Evolutionary conservation across 1,284 basidiomycete species (phyloP).

Genomic region (Cryptococcus maquisensis): DNA sequence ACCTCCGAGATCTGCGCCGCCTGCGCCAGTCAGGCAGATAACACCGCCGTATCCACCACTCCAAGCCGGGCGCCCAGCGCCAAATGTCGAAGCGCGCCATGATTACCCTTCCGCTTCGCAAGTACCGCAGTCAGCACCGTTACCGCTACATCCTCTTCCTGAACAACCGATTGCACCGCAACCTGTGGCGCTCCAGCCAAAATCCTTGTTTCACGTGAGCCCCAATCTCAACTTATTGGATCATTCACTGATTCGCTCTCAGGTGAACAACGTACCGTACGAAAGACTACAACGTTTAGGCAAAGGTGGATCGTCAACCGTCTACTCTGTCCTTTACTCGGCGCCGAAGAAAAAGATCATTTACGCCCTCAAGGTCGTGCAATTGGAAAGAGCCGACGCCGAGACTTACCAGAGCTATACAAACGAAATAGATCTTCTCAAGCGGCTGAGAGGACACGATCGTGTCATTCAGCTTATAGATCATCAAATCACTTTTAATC

Average conservation of each 20-base stretch:
- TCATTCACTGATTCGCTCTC: not conserved
- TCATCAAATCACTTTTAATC: slow-evolving; percentile 63
- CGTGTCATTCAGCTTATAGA: slow-evolving; percentile 85
- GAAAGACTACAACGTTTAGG: slow-evolving; percentile 80
- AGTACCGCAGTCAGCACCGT: too few species aligned
- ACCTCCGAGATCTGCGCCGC: not conserved
- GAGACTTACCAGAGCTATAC: slow-evolving; percentile 87
- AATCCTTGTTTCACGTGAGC: slow-evolving; percentile 29
- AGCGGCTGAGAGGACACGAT: slow-evolving; percentile 78
- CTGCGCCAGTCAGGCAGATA: not conserved
- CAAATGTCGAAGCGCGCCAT: too few species aligned
- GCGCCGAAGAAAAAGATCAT: slow-evolving; percentile 61
- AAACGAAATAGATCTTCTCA: slow-evolving; percentile 86
- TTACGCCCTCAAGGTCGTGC: slow-evolving; percentile 82
- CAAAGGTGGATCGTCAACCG: slow-evolving; percentile 87
- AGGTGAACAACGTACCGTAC: slow-evolving; percentile 77
- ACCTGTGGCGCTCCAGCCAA: slow-evolving; percentile 4
- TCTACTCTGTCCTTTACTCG: slow-evolving; percentile 75
- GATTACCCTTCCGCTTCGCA: too few species aligned
- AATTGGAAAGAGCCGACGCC: slow-evolving; percentile 74
- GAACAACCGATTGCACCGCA: slow-evolving; percentile 3
- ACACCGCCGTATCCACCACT: too few species aligned
- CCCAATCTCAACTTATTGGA: not conserved
- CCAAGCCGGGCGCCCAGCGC: too few species aligned
- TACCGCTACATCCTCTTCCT: not conserved